Percentiles rank a stretch among this genome's conserved stretches.
Evolutionary conservation across 108 stramenopile genomes (phyloP).

Genomic region (Chaetoceros tenuissimus): DNA sequence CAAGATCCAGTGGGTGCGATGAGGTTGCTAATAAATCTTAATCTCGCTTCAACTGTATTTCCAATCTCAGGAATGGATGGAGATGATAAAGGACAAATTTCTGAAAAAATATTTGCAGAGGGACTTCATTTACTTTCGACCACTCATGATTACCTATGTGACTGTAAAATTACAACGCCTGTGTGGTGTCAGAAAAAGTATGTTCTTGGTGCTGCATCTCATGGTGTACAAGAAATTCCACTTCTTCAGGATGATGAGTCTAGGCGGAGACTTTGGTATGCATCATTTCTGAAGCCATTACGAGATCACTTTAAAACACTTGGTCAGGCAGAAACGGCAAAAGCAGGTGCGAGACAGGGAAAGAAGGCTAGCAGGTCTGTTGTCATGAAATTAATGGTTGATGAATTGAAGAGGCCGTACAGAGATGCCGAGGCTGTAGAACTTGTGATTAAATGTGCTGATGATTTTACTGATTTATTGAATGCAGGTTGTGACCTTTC

Average conservation of each 20-base stretch:
- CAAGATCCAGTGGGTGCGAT: conserved; percentile 83
- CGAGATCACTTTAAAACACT: conserved; percentile 19
- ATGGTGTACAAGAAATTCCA: conserved; percentile 28
- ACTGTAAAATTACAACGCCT: conserved; percentile 53
- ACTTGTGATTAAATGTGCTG: conserved; percentile 62
- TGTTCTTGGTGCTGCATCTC: conserved; percentile 4
- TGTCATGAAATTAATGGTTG: conserved; percentile 47
- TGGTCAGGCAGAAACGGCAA: background rate
- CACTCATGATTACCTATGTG: conserved; percentile 57
- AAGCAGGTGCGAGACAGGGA: conserved; percentile 17
- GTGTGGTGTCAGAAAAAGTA: conserved; percentile 51
- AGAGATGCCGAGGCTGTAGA: conserved; percentile 72
- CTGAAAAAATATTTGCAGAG: conserved; percentile 19
- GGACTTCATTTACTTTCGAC: conserved; percentile 46
- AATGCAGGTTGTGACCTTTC: conserved; percentile 50
- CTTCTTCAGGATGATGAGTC: conserved; percentile 62
- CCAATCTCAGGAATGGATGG: conserved; percentile 22
- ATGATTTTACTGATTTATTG: conserved; percentile 58
- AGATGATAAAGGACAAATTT: background rate
- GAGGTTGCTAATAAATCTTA: conserved; percentile 59
- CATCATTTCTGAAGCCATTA: conserved; percentile 69
- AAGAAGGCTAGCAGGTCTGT: conserved; percentile 47
- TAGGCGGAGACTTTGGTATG: conserved; percentile 79
- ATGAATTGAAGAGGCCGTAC: conserved; percentile 64
- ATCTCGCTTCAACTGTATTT: conserved; percentile 64